These are phyloP conservation scores for Malus fusca DNA, from an alignment of 306 rosid species.

Conservation along the genomic window DNA sequence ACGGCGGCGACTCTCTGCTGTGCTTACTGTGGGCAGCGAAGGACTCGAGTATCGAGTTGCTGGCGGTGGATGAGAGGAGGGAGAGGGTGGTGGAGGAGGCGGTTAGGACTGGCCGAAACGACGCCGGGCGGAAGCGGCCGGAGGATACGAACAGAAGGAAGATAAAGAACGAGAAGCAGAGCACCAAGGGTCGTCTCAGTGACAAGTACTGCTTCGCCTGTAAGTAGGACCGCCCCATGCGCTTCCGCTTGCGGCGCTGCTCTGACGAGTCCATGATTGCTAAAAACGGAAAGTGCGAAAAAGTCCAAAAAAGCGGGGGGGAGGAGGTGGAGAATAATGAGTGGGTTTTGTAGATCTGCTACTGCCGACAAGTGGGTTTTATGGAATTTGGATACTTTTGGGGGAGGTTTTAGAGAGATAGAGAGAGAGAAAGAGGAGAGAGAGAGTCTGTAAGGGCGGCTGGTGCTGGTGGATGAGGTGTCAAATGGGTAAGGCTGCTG, in stretches of 20 bases:
- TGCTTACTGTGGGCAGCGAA: not conserved
- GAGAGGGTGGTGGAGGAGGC: slow-evolving; percentile 45
- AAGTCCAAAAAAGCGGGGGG: not conserved
- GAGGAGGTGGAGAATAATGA: not conserved
- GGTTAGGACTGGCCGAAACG: slow-evolving; percentile 42
- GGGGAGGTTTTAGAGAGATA: not conserved
- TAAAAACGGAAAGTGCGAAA: not conserved
- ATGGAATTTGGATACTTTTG: not conserved
- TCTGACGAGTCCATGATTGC: slow-evolving; percentile 57
- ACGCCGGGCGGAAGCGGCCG: slow-evolving; percentile 27
- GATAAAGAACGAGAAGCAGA: slow-evolving; percentile 49
- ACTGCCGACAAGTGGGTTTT: not conserved
- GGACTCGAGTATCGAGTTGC: slow-evolving; percentile 54
- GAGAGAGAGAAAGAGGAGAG: not conserved
- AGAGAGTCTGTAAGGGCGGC: not conserved
- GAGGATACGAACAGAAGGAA: slow-evolving; percentile 48
- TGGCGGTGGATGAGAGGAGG: slow-evolving; percentile 45
- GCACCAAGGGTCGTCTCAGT: slow-evolving; percentile 51
- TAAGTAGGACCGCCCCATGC: slow-evolving; percentile 22
- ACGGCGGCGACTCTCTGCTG: not conserved
- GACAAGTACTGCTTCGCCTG: slow-evolving; percentile 23
- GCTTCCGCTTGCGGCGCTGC: slow-evolving; percentile 61
- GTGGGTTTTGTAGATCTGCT: not conserved
- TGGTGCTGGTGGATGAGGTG: not conserved
- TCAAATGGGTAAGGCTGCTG: not conserved